Base-by-base conservation (phyloP, 805 yeast species). In the Lachancea thermotolerans region DNA sequence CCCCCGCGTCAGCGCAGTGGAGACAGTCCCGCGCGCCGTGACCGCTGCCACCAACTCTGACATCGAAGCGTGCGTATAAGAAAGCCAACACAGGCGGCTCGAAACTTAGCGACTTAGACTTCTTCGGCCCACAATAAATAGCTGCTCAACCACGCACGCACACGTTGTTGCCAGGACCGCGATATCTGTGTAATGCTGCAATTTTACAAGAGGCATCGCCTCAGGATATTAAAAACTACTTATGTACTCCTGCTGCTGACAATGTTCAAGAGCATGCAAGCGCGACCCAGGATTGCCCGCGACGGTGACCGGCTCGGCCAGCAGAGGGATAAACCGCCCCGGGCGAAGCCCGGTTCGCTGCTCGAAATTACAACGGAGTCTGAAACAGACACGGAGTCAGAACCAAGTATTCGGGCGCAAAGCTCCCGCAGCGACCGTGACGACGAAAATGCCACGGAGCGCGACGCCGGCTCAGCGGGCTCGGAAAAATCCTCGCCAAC, bases 131-230 rank as follows among this genome's bases (percentile, higher is more conserved):
- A 21, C 4, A 4, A 21, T 21, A 21, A 21, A 4, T 21, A 15
- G n/a, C 37, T 44, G 37, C 37, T n/a, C 14, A 4, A 3, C 11
- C 39, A 36, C 27, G 5, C 7, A 25, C 17, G 4, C 12, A 4
- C 37, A n/a, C 3, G 16, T 16, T 14, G 37, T 35, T 16, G 12
- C 16, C 6, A 35, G 21, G 16, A 35, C 16, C n/a, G 10, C 15
- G 15, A 5, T 12, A 31, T 31, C 15, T 34, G n/a, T 15, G 18
- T 10, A 1, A 42, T 58, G 25, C 35, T 51, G 11, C 30, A 35
- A 5, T 53, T 58, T 36, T 62, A 62, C 37, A 49, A 49, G 35
- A 56, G 48, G 29, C 59, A 62, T 40, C 53, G 67, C 37, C 50
- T 53, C 10, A 53, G 51, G 34, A 57, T 62, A 4, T 47, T 62